Evolutionary conservation across 2,329 filamentous ascomycete genomes (phyloP).

Genomic region (Teratosphaeriaceae sp.): DNA sequence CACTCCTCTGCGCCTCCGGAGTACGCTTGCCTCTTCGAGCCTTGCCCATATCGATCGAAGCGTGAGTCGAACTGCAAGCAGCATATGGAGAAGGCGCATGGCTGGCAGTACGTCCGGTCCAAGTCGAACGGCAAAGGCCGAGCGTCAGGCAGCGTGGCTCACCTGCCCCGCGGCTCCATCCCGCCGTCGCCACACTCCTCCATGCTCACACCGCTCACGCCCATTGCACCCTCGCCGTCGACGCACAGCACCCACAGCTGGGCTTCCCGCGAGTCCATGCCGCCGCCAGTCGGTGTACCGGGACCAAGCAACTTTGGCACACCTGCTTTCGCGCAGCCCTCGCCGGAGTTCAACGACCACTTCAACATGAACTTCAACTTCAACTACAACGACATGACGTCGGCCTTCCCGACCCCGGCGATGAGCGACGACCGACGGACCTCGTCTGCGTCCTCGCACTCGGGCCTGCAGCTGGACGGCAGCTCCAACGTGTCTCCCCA

Average conservation of each 20-base stretch:
- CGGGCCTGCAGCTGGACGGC: slow-evolving; percentile 31
- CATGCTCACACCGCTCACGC: slow-evolving; percentile 28
- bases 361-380: slow-evolving; percentile 31
- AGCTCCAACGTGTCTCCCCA: slow-evolving; percentile 34
- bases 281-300: slow-evolving; percentile 22
- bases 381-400: slow-evolving; percentile 22
- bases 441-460: slow-evolving; percentile 31
- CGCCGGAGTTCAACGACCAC: slow-evolving; percentile 28
- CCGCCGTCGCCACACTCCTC: slow-evolving; percentile 55
- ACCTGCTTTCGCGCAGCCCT: slow-evolving; percentile 22
- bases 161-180: slow-evolving; percentile 53
- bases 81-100: slow-evolving; percentile 96
- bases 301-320: slow-evolving; percentile 25
- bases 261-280: slow-evolving; percentile 24
- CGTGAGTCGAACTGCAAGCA: slow-evolving; percentile 96
- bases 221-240: slow-evolving; percentile 36
- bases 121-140: slow-evolving; percentile 79
- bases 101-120: slow-evolving; percentile 82
- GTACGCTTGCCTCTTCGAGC: slow-evolving; percentile 74
- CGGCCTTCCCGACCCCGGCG: slow-evolving; percentile 24
- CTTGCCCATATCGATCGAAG: slow-evolving; percentile 91
- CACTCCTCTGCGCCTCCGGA: slow-evolving; percentile 74
- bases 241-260: slow-evolving; percentile 32
- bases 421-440: slow-evolving; percentile 28
- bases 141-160: slow-evolving; percentile 42